These are phyloP conservation scores for Myrmaecium sp. DNA, from an alignment of 2,329 filamentous ascomycete genomes.

Conservation along the genomic window DNA sequence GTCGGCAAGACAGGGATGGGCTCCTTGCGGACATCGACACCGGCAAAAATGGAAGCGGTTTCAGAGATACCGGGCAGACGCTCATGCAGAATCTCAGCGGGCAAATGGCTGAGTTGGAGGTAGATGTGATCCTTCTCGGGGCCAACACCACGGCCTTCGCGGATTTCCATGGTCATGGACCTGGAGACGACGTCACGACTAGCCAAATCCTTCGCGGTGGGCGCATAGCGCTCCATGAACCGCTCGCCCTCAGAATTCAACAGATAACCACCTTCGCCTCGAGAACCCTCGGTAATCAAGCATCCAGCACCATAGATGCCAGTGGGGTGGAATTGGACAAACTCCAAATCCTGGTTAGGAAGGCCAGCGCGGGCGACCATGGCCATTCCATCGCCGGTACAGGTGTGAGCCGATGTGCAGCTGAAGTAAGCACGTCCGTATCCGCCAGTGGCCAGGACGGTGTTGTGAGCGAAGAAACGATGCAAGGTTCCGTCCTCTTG, in stretches of 20 bases:
- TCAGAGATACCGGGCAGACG: constrained; percentile 97
- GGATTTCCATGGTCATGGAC: constrained; percentile 97
- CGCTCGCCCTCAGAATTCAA: constrained; percentile 96
- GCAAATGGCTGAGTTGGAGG: constrained; percentile 91
- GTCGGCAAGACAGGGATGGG: constrained; percentile 93
- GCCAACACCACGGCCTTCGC: constrained; percentile 90
- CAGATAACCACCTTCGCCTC: constrained; percentile 95
- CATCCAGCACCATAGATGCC: constrained; percentile 98
- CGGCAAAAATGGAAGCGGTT: constrained; percentile 91
- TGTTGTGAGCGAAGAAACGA: constrained; percentile 92
- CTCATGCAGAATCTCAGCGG: constrained; percentile 80
- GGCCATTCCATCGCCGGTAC: constrained; percentile 97
- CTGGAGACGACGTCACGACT: constrained; percentile 91
- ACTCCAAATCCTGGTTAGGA: constrained; percentile 97
- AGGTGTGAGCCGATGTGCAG: constrained; percentile 95
- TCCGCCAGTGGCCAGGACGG: constrained; percentile 88
- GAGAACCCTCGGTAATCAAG: constrained; percentile 92
- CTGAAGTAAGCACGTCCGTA: constrained; percentile 98
- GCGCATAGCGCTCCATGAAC: constrained; percentile 98
- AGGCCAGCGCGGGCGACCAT: constrained; percentile 97
- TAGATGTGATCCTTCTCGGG: constrained; percentile 97
- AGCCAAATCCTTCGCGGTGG: constrained; percentile 94
- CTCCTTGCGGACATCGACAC: constrained; percentile 93
- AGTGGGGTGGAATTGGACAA: constrained; percentile 98
- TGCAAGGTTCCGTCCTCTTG: constrained; percentile 97